These are phyloP conservation scores for Amylocarpus encephaloides DNA, from an alignment of 2,329 filamentous ascomycete genomes.

Conservation along the genomic window DNA sequence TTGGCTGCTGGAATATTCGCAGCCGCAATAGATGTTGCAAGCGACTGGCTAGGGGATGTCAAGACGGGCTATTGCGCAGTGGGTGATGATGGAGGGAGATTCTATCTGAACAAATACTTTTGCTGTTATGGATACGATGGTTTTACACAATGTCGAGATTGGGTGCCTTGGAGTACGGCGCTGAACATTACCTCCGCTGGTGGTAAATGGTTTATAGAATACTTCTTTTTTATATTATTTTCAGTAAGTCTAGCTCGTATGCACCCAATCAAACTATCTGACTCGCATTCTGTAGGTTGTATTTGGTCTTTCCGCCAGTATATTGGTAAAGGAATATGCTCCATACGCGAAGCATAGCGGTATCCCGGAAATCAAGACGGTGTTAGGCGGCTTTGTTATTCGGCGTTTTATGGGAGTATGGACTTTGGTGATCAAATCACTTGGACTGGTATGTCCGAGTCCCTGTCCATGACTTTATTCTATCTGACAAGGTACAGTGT, in stretches of 20 bases:
- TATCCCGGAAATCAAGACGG: conserved; percentile 96
- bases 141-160: conserved; percentile 74
- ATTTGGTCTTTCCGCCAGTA: conserved; percentile 70
- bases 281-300: conserved; percentile 47
- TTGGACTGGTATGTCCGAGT: conserved; percentile 63
- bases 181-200: conserved; percentile 58
- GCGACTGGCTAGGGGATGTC: conserved; percentile 88
- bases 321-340: conserved; percentile 78
- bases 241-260: conserved; percentile 52
- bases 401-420: conserved; percentile 77
- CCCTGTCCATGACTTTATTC: not conserved
- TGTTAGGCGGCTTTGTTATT: conserved; percentile 91
- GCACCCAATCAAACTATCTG: not conserved
- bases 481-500: conserved; percentile 47
- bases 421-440: conserved; percentile 83
- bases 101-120: conserved; percentile 86
- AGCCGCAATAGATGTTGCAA: conserved; percentile 81
- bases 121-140: conserved; percentile 92
- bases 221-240: conserved; percentile 78
- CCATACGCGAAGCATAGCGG: conserved; percentile 89
- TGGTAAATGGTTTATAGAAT: conserved; percentile 78
- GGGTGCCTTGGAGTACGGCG: conserved; percentile 77
- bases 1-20: conserved; percentile 78
- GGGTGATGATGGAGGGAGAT: conserved; percentile 70
- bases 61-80: conserved; percentile 84